Evolutionary conservation across 139 green algal species (phyloP).

Genomic region (Chlamydomonas schloesseri): DNA sequence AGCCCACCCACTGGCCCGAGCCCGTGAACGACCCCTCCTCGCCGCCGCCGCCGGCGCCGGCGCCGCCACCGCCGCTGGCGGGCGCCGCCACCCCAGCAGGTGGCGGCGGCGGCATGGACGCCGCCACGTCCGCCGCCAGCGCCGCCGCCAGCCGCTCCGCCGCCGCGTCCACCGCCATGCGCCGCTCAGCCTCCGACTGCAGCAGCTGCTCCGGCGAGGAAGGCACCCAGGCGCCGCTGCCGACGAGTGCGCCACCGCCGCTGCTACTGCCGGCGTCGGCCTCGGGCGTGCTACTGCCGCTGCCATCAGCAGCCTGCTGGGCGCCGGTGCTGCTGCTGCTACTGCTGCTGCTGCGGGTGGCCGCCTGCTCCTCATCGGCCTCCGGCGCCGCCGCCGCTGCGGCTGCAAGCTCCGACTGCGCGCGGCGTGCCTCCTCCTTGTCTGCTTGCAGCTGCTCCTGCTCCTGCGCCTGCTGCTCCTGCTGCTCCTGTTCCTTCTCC

Average conservation of each 20-base stretch:
- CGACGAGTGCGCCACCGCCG: no score
- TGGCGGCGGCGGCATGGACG: background rate
- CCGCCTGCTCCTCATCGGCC: no score
- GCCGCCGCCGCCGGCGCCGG: background rate
- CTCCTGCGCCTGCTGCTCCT: no score
- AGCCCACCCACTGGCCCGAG: no score
- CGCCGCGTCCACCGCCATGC: conserved; percentile 19
- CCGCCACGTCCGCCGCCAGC: background rate
- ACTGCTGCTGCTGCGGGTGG: background rate
- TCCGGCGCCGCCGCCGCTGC: background rate
- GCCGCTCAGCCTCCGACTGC: background rate
- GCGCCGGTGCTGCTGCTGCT: background rate
- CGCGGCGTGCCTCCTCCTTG: no score
- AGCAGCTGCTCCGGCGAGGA: background rate
- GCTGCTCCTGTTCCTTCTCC: no score
- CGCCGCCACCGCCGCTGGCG: background rate
- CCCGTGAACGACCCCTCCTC: no score
- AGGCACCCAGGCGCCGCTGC: background rate
- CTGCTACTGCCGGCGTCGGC: no score
- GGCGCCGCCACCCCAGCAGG: background rate
- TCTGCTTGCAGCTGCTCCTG: background rate
- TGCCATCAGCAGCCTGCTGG: no score
- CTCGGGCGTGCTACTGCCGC: no score
- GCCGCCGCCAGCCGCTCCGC: conserved; percentile 23
- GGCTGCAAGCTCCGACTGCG: background rate